Percentiles rank a stretch among this genome's conserved stretches.
phyloP scores from a whole-genome alignment of 2,329 filamentous ascomycete species.

The Alternaria longipes region DNA sequence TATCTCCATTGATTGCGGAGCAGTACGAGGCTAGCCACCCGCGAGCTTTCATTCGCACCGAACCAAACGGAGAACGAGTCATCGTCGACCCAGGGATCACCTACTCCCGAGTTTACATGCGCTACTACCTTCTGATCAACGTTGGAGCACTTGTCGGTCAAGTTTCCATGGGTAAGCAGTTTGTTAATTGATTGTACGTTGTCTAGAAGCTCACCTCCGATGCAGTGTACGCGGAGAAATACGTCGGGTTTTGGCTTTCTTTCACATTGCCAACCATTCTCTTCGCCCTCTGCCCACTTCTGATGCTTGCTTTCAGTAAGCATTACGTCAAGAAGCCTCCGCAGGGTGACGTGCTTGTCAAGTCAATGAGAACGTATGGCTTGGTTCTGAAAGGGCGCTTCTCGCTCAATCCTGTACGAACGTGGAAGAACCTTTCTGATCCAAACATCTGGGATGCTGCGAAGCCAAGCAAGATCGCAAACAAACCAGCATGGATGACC shows the following conservation, averaged over 20 bases:
- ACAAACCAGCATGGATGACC: conserved; percentile 76
- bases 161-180: conserved; percentile 62
- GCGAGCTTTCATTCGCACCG: conserved; percentile 60
- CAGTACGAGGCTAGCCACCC: conserved; percentile 68
- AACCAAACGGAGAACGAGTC: conserved; percentile 67
- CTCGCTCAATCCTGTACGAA: conserved; percentile 65
- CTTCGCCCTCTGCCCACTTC: conserved; percentile 68
- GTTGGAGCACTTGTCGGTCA: conserved; percentile 69
- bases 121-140: conserved; percentile 78
- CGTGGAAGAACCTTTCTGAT: conserved; percentile 59
- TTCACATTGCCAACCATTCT: conserved; percentile 71
- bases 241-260: conserved; percentile 76
- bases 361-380: conserved; percentile 67
- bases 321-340: conserved; percentile 59
- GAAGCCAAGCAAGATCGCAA: conserved; percentile 68
- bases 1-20: conserved; percentile 72
- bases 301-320: conserved; percentile 53
- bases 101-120: conserved; percentile 71
- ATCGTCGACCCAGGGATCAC: conserved; percentile 74
- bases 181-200: not conserved
- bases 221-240: conserved; percentile 73
- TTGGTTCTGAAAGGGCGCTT: conserved; percentile 69
- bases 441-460: conserved; percentile 56
- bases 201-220: not conserved
- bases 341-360: conserved; percentile 76